Percentiles rank a stretch among this genome's conserved stretches.
Evolutionary conservation across 1,284 basidiomycete genomes (phyloP).

Genomic region (Flammula alnicola): DNA sequence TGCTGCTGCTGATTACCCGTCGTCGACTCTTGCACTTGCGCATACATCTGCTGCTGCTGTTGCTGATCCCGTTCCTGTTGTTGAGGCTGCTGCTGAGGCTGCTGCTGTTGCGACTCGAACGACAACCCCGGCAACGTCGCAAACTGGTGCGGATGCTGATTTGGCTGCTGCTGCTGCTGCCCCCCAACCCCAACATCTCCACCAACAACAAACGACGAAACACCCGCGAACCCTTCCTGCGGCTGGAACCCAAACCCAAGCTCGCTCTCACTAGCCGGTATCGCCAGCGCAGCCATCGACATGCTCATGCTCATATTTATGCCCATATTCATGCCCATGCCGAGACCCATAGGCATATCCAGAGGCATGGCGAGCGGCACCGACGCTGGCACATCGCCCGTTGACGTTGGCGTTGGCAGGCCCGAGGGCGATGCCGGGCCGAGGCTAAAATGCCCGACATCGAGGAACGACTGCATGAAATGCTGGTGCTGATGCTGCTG

Average conservation of each 20-base stretch:
- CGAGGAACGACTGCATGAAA: slow-evolving; percentile 5
- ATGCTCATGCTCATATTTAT: slow-evolving; percentile 3
- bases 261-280: slow-evolving; percentile 22
- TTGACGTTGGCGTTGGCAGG: no score
- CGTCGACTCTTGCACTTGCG: no score
- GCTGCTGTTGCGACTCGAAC: slow-evolving; percentile 13
- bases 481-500: slow-evolving; percentile 7
- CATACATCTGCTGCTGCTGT: slow-evolving; percentile 4
- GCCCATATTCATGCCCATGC: slow-evolving; percentile 4
- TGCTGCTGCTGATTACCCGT: no score
- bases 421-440: no score
- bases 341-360: not conserved
- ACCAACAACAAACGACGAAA: no score
- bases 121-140: no score
- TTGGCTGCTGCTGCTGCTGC: not conserved
- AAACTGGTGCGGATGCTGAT: no score
- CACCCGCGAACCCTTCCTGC: slow-evolving; percentile 18
- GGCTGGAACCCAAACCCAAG: slow-evolving; percentile 25
- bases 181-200: slow-evolving; percentile 1
- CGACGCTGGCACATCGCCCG: no score
- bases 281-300: not conserved
- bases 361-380: not conserved
- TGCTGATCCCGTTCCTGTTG: not conserved
- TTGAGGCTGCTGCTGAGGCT: slow-evolving; percentile 3
- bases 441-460: not conserved